These are phyloP conservation scores for Clausena lansium DNA, from an alignment of 345 rosid genomes.

Conservation along the genomic window DNA sequence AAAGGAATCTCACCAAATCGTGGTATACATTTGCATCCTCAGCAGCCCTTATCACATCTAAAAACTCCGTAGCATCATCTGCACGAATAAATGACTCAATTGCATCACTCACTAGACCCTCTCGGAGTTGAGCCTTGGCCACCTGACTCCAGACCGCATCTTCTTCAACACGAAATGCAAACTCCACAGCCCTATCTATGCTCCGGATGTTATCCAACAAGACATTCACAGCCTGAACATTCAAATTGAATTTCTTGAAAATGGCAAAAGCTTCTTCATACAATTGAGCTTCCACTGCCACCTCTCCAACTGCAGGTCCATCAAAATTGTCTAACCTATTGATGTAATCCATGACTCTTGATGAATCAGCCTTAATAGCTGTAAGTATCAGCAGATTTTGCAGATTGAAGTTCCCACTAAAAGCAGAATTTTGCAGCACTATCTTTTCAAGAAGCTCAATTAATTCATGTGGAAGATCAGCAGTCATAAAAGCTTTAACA, in stretches of 20 bases:
- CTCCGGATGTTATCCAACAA: conserved; percentile 63
- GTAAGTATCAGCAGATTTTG: conserved; percentile 96
- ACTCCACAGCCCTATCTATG: conserved; percentile 88
- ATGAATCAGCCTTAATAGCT: conserved; percentile 92
- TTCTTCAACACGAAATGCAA: conserved; percentile 96
- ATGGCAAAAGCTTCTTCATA: conserved; percentile 84
- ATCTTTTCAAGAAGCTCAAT: conserved; percentile 94
- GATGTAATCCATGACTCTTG: conserved; percentile 94
- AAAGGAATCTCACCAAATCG: conserved; percentile 89
- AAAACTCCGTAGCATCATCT: conserved; percentile 77
- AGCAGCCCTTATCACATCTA: conserved; percentile 69
- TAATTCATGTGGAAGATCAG: conserved; percentile 75
- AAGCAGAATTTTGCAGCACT: conserved; percentile 95
- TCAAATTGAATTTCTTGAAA: conserved; percentile 81
- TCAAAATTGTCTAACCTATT: conserved; percentile 95
- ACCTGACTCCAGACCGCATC: conserved; percentile 98
- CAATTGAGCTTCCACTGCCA: conserved; percentile 87
- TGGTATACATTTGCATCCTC: conserved; percentile 79
- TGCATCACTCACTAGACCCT: conserved; percentile 95
- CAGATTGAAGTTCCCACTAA: conserved; percentile 93
- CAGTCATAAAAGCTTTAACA: conserved; percentile 83
- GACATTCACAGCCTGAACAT: conserved; percentile 71
- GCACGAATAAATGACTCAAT: conserved; percentile 96
- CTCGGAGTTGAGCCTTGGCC: conserved; percentile 91
- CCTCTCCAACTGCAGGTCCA: conserved; percentile 97